phyloP scores from a whole-genome alignment of 2,329 filamentous ascomycete species.

The Calonectria ilicicola region DNA sequence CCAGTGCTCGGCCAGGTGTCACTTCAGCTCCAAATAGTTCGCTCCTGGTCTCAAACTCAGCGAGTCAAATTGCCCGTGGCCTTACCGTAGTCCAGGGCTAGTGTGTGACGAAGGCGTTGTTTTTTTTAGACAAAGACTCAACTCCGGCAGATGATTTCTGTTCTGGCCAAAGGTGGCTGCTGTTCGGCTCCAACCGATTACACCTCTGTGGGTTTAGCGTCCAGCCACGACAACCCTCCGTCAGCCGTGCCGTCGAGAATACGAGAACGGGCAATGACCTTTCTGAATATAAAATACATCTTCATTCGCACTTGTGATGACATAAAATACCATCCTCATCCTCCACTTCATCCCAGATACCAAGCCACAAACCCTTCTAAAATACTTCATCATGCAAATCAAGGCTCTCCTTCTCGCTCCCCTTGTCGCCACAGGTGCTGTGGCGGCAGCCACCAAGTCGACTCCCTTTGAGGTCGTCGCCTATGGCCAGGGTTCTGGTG shows the following conservation, averaged over 20 bases:
- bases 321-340: too few species aligned
- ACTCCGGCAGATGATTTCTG: not conserved
- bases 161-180: not conserved
- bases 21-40: not conserved
- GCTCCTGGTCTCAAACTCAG: not conserved
- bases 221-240: not conserved
- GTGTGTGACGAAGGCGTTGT: not conserved
- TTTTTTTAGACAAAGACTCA: not conserved
- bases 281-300: not conserved
- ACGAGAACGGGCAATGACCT: not conserved
- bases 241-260: not conserved
- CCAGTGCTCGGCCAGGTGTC: not conserved
- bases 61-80: not conserved
- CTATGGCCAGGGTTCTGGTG: slow-evolving; percentile 59
- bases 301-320: not conserved
- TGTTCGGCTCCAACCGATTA: not conserved
- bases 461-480: slow-evolving; percentile 62
- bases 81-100: not conserved
- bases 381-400: slow-evolving; percentile 43
- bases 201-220: not conserved
- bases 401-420: slow-evolving; percentile 40
- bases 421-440: slow-evolving; percentile 41
- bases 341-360: not conserved
- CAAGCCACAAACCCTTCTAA: not conserved
- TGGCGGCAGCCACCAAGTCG: slow-evolving; percentile 38